These are phyloP conservation scores for Leptodontidium sp. DNA, from an alignment of 2,329 filamentous ascomycete genomes.

Conservation along the genomic window DNA sequence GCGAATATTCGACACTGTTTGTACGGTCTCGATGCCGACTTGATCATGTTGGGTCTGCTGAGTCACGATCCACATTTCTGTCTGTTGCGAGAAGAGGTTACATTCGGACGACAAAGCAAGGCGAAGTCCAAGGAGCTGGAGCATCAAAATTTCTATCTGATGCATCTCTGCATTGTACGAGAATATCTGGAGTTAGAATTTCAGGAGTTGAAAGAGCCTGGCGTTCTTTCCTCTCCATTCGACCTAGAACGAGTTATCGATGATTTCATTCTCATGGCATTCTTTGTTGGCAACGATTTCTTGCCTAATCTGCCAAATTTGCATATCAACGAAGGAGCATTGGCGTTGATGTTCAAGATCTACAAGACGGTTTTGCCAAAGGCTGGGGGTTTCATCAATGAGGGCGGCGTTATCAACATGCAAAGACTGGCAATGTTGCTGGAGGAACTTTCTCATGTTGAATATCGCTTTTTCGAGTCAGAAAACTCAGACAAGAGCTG, in stretches of 20 bases:
- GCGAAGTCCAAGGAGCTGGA: constrained; percentile 95
- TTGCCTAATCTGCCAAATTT: constrained; percentile 94
- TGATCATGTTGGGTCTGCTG: constrained; percentile 97
- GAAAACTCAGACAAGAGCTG: constrained; percentile 90
- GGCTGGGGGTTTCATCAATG: constrained; percentile 94
- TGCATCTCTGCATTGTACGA: constrained; percentile 96
- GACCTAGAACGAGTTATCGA: constrained; percentile 97
- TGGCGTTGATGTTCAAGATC: constrained; percentile 96
- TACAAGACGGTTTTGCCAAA: constrained; percentile 91
- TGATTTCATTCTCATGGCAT: constrained; percentile 99
- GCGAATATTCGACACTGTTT: constrained; percentile 95
- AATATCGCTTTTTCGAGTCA: constrained; percentile 90
- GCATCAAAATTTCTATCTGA: constrained; percentile 97
- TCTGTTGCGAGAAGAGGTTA: constrained; percentile 95
- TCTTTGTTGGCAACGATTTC: constrained; percentile 99
- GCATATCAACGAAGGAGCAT: constrained; percentile 97
- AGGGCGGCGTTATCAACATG: constrained; percentile 91
- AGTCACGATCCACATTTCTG: constrained; percentile 99
- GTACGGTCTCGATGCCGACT: constrained; percentile 94
- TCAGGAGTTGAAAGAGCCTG: constrained; percentile 83
- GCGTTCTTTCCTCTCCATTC: constrained; percentile 77
- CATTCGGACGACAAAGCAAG: constrained; percentile 88
- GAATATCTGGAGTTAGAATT: constrained; percentile 98
- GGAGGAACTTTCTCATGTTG: constrained; percentile 85
- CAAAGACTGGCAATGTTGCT: constrained; percentile 79